These are phyloP conservation scores for Tetrapisispora taiwanensis DNA, from an alignment of 805 yeast genomes.

Conservation along the genomic window DNA sequence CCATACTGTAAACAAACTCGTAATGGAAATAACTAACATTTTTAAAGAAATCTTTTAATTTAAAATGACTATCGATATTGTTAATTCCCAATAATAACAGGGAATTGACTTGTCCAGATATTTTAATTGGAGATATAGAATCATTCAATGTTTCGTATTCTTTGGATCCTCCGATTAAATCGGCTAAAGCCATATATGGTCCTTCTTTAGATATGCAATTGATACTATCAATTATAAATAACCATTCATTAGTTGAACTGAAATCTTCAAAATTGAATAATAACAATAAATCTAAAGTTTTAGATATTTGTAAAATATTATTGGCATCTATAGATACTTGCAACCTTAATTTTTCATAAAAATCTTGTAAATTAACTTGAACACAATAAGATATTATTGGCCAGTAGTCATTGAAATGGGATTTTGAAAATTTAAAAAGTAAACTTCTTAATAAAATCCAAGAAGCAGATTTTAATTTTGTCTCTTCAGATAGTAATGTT, in stretches of 20 bases:
- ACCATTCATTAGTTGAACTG: conserved; percentile 65
- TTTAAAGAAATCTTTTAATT: conserved; percentile 16
- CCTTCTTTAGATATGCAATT: conserved; percentile 42
- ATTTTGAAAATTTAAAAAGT: conserved; percentile 48
- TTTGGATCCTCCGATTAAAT: conserved; percentile 33
- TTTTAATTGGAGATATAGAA: not conserved
- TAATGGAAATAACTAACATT: conserved; percentile 18
- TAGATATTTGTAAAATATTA: conserved; percentile 49
- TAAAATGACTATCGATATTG: conserved; percentile 10
- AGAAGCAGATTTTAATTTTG: conserved; percentile 23
- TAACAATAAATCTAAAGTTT: conserved; percentile 66
- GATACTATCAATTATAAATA: conserved; percentile 63
- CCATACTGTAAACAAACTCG: conserved; percentile 45
- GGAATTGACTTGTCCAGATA: not conserved
- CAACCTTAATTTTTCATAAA: conserved; percentile 22
- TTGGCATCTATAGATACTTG: conserved; percentile 26
- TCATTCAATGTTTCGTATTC: not conserved
- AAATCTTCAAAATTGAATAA: conserved; percentile 67
- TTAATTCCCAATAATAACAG: conserved; percentile 14
- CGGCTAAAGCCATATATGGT: conserved; percentile 34
- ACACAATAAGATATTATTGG: conserved; percentile 53
- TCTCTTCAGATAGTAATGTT: conserved; percentile 22
- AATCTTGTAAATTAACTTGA: conserved; percentile 31
- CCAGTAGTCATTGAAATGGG: conserved; percentile 68
- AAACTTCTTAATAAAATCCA: conserved; percentile 56